Conservation (phyloP, 2,329 filamentous ascomycete genomes). For the Didymella segeticola region DNA sequence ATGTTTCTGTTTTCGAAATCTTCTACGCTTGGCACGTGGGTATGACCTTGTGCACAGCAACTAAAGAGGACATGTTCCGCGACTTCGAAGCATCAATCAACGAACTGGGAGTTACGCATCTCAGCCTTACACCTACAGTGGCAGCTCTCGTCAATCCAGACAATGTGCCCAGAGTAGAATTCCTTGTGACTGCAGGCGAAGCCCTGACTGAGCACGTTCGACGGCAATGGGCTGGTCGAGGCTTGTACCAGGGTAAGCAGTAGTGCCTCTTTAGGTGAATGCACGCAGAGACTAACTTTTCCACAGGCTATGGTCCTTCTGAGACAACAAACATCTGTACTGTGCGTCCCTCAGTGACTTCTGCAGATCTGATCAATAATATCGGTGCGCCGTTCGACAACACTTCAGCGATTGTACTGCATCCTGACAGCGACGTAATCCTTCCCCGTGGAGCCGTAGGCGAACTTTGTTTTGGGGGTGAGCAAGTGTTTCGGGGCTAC, state of each 20-base stretch:
- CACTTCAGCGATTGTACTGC: slow-evolving; percentile 74
- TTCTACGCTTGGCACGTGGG: slow-evolving; percentile 83
- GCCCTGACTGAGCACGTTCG: slow-evolving; percentile 76
- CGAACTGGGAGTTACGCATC: slow-evolving; percentile 71
- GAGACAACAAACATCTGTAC: slow-evolving; percentile 91
- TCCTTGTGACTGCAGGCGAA: slow-evolving; percentile 83
- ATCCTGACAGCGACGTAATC: slow-evolving; percentile 44
- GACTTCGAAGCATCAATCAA: slow-evolving; percentile 74
- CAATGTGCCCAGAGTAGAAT: slow-evolving; percentile 73
- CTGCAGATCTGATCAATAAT: slow-evolving; percentile 69
- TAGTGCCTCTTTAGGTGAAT: not conserved
- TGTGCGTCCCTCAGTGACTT: slow-evolving; percentile 66
- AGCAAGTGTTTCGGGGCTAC: slow-evolving; percentile 79
- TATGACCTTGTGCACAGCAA: slow-evolving; percentile 78
- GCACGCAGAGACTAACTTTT: not conserved
- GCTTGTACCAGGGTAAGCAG: slow-evolving; percentile 71
- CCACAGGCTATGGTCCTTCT: slow-evolving; percentile 73
- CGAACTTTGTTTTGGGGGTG: slow-evolving; percentile 85
- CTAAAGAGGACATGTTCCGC: slow-evolving; percentile 75
- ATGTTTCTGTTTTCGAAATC: slow-evolving; percentile 88
- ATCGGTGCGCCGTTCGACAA: slow-evolving; percentile 78
- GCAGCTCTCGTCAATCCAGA: slow-evolving; percentile 74
- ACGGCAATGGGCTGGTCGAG: slow-evolving; percentile 68
- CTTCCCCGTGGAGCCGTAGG: slow-evolving; percentile 76
- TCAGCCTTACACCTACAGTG: slow-evolving; percentile 86